Base-by-base conservation (phyloP, 805 yeast genomes). In the Cyberlindnera japonica region DNA sequence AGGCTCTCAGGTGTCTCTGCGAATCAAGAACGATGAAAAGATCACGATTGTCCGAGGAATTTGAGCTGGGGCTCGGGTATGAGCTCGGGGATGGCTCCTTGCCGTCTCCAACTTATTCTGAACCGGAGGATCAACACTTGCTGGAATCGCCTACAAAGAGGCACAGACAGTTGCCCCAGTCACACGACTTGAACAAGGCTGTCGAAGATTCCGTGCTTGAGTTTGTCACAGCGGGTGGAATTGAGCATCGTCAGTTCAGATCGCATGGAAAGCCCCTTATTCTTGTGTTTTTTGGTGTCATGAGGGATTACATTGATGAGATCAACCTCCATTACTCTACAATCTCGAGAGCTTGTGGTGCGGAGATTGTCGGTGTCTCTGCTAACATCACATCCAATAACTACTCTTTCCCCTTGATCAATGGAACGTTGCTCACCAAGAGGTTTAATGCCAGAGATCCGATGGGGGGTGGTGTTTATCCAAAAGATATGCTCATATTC, bases 391-490 rank as follows among this genome's bases (percentile, higher is more conserved):
- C 20, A 3, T 3, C 19, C 1, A 53, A 55, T 23, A 28, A 38
- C 2, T 49, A 40, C 33, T 2, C 14, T 1, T 57, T 57, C 42
- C 56, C 55, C 2, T 15, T 57, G 14, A 31, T 51, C 2, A 44
- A 49, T 34, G 42, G 52, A 6, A 24, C 47, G 0, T 20, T 32
- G n/a, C 40, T 52, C 2, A 36, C 49, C 6, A 53, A 49, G 28
- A 38, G 26, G 7, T 38, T 51, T 18, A 48, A 49, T n/a, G 53
- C 48, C 1, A 14, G 53, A 21, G 61, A 57, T 31, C 61, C 61
- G 8, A 15, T 55, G 14, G 61, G 61, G 15, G 61, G 61, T 28
- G 59, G 59, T 35, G 51, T 54, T 1, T 57, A 57, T 34, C 61
- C 61, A 1, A 29, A 48, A 17, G 61, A 57, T 24, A 44, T 49